Percentiles rank a stretch among this genome's conserved stretches.
Conservation (phyloP, 2,329 filamentous ascomycete genomes). For the Rachicladosporium sp. region DNA sequence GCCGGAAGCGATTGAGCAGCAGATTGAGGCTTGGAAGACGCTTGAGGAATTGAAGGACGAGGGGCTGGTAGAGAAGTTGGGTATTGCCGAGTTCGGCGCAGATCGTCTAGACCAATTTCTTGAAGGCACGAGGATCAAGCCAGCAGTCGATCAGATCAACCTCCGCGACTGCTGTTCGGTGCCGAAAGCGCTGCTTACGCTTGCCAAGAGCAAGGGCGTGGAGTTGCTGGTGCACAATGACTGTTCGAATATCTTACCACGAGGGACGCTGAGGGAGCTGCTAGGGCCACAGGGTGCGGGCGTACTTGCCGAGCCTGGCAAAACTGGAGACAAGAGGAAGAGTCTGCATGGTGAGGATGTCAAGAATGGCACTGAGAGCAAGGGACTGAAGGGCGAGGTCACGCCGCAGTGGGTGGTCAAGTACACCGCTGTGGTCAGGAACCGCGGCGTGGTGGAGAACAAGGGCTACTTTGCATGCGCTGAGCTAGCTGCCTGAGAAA, state of each 20-base stretch:
- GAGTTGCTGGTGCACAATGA: conserved; percentile 90
- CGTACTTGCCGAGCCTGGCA: conserved; percentile 49
- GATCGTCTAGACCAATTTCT: conserved; percentile 72
- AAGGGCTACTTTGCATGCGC: conserved; percentile 94
- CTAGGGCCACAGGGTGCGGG: conserved; percentile 65
- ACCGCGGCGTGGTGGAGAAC: conserved; percentile 91
- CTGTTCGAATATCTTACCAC: conserved; percentile 79
- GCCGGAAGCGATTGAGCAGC: conserved; percentile 45
- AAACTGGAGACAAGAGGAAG: conserved; percentile 29
- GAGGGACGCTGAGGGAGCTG: conserved; percentile 72
- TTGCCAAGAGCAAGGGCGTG: conserved; percentile 72
- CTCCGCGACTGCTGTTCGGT: conserved; percentile 92
- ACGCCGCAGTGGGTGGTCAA: conserved; percentile 91
- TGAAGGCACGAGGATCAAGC: conserved; percentile 55
- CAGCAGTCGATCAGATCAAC: conserved; percentile 90
- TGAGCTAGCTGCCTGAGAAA: conserved; percentile 36
- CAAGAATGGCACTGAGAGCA: conserved; percentile 51
- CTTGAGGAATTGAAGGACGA: conserved; percentile 63
- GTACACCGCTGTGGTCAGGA: conserved; percentile 88
- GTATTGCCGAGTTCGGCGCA: conserved; percentile 82
- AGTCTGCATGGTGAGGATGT: conserved; percentile 24
- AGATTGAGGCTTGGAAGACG: conserved; percentile 55
- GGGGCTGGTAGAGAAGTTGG: conserved; percentile 62
- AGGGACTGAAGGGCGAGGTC: conserved; percentile 62
- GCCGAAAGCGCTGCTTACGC: conserved; percentile 69